phyloP scores from a whole-genome alignment of 2,329 filamentous ascomycete species.

The Fusarium dlaminii region DNA sequence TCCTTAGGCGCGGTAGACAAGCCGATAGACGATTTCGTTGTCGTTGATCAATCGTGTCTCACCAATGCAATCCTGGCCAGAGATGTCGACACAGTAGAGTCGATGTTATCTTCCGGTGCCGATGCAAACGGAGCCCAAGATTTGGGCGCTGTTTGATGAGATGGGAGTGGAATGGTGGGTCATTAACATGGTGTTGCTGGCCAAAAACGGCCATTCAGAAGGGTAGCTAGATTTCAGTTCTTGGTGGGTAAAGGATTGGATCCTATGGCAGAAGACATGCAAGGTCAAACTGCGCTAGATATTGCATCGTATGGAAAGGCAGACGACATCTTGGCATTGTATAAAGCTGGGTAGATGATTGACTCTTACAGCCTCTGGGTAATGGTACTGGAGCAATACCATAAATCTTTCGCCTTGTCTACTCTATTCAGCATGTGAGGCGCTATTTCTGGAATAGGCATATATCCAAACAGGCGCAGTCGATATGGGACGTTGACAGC shows the following conservation, averaged over 20 bases:
- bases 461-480: not conserved
- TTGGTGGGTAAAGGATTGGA: not conserved
- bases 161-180: not conserved
- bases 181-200: accelerated
- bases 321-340: too few species aligned
- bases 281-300: not conserved
- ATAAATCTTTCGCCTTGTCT: not conserved
- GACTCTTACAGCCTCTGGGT: not conserved
- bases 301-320: accelerated
- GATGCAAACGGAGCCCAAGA: not conserved
- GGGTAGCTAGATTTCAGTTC: accelerated
- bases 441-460: not conserved
- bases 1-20: accelerated
- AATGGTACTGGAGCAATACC: accelerated
- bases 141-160: not conserved
- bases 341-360: not conserved
- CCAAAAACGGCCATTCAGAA: accelerated
- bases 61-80: not conserved
- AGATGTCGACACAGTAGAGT: not conserved
- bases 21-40: not conserved
- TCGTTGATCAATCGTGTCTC: not conserved
- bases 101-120: accelerated
- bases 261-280: too few species aligned
- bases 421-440: not conserved
- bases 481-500: too few species aligned